Evolutionary conservation across 176 grass and related monocot genomes (phyloP).

Genomic region (Tillandsia leiboldiana): DNA sequence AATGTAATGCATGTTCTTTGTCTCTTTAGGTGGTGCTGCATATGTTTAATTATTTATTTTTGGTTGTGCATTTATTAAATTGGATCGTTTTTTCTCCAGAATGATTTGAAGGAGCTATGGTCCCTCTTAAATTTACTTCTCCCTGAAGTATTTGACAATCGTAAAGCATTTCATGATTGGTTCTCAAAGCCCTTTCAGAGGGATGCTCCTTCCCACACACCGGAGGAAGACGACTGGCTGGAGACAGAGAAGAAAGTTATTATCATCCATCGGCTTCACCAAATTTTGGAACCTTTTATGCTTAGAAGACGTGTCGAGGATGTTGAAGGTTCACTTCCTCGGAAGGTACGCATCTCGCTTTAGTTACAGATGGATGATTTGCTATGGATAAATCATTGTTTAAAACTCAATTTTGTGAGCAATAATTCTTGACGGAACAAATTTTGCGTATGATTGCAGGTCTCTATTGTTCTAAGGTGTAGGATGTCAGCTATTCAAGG

Average conservation of each 20-base stretch:
- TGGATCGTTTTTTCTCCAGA: conserved; percentile 28
- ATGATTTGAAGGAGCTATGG: conserved; percentile 99
- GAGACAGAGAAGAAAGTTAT: conserved; percentile 99
- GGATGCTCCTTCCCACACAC: conserved; percentile 53
- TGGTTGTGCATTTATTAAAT: neutral
- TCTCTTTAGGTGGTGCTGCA: conserved; percentile 3
- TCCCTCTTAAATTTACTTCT: conserved; percentile 93
- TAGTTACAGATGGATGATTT: no score
- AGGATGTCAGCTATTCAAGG: conserved; percentile 97
- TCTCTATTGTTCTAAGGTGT: conserved; percentile 87
- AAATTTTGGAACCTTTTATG: conserved; percentile 99
- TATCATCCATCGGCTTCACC: conserved; percentile 92
- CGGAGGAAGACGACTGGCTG: conserved; percentile 94
- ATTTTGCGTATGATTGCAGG: conserved; percentile 36
- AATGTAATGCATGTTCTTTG: neutral
- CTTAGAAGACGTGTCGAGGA: conserved; percentile 89
- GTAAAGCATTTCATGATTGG: conserved; percentile 99
- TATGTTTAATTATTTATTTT: conserved; percentile 13
- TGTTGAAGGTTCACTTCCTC: conserved; percentile 96
- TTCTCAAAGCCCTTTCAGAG: conserved; percentile 94
- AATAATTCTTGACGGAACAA: conserved; percentile 5
- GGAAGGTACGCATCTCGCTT: conserved; percentile 48
- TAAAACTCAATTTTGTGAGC: neutral
- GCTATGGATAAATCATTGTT: no score
- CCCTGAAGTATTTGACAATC: conserved; percentile 97